Base-by-base conservation (phyloP, 371 early-diverging fungal species). In the Actinomortierella ambigua region DNA sequence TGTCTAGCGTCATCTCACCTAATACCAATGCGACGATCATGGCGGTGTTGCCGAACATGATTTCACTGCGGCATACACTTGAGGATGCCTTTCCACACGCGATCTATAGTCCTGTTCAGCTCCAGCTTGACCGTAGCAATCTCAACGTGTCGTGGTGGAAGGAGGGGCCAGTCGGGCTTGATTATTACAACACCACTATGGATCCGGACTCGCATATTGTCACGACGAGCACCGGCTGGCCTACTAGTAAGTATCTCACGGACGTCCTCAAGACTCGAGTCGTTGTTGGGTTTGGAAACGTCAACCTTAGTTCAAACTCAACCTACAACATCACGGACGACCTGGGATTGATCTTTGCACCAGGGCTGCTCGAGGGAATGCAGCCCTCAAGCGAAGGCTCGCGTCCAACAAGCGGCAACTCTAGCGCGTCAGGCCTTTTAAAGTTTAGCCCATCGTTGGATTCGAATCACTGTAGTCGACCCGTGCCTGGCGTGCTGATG, bases 261-360 rank as follows among this genome's bases (percentile, higher is more conserved):
- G 60, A 63, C 0, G 57, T 41, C 9, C 48, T 62, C 29, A 59
- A 59, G 11, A 46, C 60, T 18, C 27, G 63, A 14, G 22, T 73
- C 15, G 27, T 73, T 8, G 47, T 73, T 3, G 61, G 67, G n/a
- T 51, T 73, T 22, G 67, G 73, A 0, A 39, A 53, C 28, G 63
- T 59, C 42, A 62, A 66, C 34, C 54, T 73, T 13, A 42, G 13
- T 9, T 6, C 56, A 22, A 73, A 58, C 23, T 59, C 67, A 8
- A 59, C 63, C 18, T 73, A 73, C 49, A 73, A 73, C 34, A 44
- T 73, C 54, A 66, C 63, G 24, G 73, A 66, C 23, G 73, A 73
- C 18, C 55, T 49, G n/a, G 53, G 60, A n/a, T 57, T 53, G 0
- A 51, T 73, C 34, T 53, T 59, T 46, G 50, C 18, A 1, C 60